Percentiles rank a stretch among this genome's conserved stretches.
These are phyloP conservation scores for Penicillium pulvis DNA, from an alignment of 495 filamentous ascomycete species.

Conservation along the genomic window DNA sequence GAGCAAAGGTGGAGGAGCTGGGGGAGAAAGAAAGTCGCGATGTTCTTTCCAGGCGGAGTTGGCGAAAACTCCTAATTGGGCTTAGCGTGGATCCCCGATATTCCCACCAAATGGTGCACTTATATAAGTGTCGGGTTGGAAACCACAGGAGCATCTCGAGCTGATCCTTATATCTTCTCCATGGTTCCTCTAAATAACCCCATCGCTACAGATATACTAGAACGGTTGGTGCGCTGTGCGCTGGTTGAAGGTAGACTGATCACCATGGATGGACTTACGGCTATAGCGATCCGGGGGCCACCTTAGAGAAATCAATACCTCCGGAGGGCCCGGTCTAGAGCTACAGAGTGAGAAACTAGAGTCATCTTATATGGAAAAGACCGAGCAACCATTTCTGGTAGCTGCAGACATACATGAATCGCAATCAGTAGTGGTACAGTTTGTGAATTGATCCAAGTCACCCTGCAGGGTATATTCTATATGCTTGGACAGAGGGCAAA, in stretches of 20 bases:
- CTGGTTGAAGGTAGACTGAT: neutral
- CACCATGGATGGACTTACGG: neutral
- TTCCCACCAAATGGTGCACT: slow-evolving; percentile 11
- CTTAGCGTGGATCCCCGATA: slow-evolving; percentile 31
- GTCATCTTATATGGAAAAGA: neutral
- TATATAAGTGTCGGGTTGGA: neutral
- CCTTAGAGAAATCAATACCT: neutral
- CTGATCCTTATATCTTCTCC: neutral
- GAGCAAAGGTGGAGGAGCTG: slow-evolving; percentile 8
- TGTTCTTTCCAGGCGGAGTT: slow-evolving; percentile 21
- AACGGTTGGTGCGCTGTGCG: neutral
- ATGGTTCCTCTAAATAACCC: neutral
- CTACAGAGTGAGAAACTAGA: neutral
- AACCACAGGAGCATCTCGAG: neutral
- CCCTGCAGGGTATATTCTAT: slow-evolving; percentile 45
- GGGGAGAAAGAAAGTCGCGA: slow-evolving; percentile 5
- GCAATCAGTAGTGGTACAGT: slow-evolving; percentile 41
- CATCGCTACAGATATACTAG: neutral
- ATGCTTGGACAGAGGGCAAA: slow-evolving; percentile 46
- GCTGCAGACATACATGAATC: neutral
- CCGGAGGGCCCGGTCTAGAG: neutral
- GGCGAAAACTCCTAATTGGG: slow-evolving; percentile 34
- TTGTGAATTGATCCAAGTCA: slow-evolving; percentile 48
- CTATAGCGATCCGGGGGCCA: neutral
- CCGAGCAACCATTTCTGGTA: neutral